phyloP scores from a whole-genome alignment of 1,284 basidiomycete genomes.

The Grifola frondosa region DNA sequence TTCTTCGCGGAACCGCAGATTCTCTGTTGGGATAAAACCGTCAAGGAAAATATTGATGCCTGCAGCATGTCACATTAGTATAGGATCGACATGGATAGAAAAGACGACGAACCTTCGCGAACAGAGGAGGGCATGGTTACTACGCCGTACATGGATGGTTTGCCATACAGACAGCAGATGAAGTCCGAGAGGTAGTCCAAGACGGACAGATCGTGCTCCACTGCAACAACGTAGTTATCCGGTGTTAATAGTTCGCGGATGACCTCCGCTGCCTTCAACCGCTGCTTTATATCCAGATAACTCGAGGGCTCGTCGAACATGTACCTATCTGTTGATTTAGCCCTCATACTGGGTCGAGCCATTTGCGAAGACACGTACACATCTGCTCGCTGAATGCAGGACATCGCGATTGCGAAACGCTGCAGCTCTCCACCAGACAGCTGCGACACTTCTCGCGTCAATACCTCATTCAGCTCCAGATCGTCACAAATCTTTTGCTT shows the following conservation, averaged over 20 bases:
- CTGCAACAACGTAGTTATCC: constrained; percentile 89
- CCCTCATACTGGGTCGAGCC: neutral
- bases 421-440: constrained; percentile 95
- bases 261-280: constrained; percentile 92
- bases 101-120: constrained; percentile 73
- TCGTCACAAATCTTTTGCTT: constrained; percentile 80
- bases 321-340: constrained; percentile 53
- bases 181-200: constrained; percentile 97
- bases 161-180: constrained; percentile 95
- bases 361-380: constrained; percentile 55
- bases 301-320: constrained; percentile 98
- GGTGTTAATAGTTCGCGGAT: constrained; percentile 84
- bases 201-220: constrained; percentile 97
- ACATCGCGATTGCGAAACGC: constrained; percentile 93
- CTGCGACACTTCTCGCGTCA: constrained; percentile 81
- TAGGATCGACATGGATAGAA: neutral
- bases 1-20: constrained; percentile 94
- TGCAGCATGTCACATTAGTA: constrained; percentile 26
- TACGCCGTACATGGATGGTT: constrained; percentile 95
- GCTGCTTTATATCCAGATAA: constrained; percentile 94
- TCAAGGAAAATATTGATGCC: constrained; percentile 99
- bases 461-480: constrained; percentile 83
- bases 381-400: constrained; percentile 89
- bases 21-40: constrained; percentile 97
- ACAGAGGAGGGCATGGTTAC: constrained; percentile 98